Evolutionary conservation across 2,329 filamentous ascomycete genomes (phyloP).

Genomic region (Ascochyta pisi): DNA sequence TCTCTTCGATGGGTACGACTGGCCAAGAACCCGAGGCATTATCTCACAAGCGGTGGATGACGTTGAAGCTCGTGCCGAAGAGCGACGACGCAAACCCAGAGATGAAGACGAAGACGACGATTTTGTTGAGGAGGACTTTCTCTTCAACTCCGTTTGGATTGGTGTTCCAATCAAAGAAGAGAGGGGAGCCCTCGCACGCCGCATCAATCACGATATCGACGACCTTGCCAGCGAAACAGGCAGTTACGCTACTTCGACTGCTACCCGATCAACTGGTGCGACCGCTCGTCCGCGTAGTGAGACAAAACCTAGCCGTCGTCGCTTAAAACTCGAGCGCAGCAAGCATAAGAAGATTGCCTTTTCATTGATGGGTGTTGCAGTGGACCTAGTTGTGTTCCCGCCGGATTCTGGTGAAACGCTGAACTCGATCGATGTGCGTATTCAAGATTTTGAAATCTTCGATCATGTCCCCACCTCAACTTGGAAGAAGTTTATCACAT

Average conservation of each 20-base stretch:
- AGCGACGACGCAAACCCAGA: conserved; percentile 68
- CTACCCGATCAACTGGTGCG: conserved; percentile 43
- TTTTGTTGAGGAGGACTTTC: conserved; percentile 87
- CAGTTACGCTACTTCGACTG: conserved; percentile 75
- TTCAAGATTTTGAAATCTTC: conserved; percentile 86
- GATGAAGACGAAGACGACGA: conserved; percentile 65
- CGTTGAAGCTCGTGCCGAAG: conserved; percentile 81
- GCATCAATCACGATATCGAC: conserved; percentile 88
- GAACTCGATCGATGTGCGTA: conserved; percentile 82
- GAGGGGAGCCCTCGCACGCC: conserved; percentile 77
- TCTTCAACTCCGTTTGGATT: conserved; percentile 99
- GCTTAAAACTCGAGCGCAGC: conserved; percentile 80
- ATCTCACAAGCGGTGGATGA: conserved; percentile 89
- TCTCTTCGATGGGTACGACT: conserved; percentile 96
- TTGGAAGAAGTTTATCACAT: conserved; percentile 98
- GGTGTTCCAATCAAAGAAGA: conserved; percentile 87
- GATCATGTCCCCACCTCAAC: conserved; percentile 95
- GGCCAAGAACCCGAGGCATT: conserved; percentile 83
- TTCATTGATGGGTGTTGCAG: conserved; percentile 83
- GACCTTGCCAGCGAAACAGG: conserved; percentile 88
- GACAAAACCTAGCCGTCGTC: conserved; percentile 54
- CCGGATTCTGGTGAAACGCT: conserved; percentile 79
- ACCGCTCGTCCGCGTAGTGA: conserved; percentile 52
- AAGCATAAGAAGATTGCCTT: conserved; percentile 95
- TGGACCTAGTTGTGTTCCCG: conserved; percentile 82